Evolutionary conservation across 208 protist genomes (phyloP), one percentile per base, ranked within the genome.

Genomic region (Leishmania major): DNA sequence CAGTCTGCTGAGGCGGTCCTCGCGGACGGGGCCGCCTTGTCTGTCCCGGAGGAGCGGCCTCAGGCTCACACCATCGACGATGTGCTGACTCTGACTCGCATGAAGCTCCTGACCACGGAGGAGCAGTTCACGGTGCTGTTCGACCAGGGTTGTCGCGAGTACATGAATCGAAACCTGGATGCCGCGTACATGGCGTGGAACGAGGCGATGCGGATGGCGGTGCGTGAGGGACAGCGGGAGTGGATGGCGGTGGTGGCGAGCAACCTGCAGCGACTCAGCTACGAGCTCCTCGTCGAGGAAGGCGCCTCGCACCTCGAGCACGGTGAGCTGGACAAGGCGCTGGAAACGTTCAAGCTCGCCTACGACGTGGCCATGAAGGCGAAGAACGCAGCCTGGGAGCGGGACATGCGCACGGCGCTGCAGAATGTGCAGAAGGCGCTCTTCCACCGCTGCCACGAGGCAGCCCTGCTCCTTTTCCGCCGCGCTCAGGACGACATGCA

Each of bases 221-320:
- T 92, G 70, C 62, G 69, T 10, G 91, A 93, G 77, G 94, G 96
- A 59, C 95, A 98, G 81, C 88, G 96, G 22, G 94, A 98, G 83
- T 98, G 95, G 94, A 95, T 97, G 84, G 89, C 96, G 49, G 93
- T 97, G 35, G 82, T 98, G 6, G 90, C 91, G 17, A 95, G 83
- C 81, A 98, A 98, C 87, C 79, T 98, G 79, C 95, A 98, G 89
- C 92, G 93, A 8, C 90, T 98, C 28, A 96, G 92, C 80, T 98
- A 97, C 82, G 94, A 98, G 86, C 81, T 98, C 45, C 82, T 97
- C 8, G 93, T 96, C 47, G 88, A 92, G 78, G 93, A 98, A 57
- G 96, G 94, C 47, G 79, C 86, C 22, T 75, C 80, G 31, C 78
- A 94, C n/a, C 86, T 98, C n/a, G 85, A 93, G 37, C 77, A 82